A percentile compares a stretch with the other conserved stretches of the same genome.
These are phyloP conservation scores for Vanilla planifolia DNA, from an alignment of 106 monocot genomes.

Conservation along the genomic window DNA sequence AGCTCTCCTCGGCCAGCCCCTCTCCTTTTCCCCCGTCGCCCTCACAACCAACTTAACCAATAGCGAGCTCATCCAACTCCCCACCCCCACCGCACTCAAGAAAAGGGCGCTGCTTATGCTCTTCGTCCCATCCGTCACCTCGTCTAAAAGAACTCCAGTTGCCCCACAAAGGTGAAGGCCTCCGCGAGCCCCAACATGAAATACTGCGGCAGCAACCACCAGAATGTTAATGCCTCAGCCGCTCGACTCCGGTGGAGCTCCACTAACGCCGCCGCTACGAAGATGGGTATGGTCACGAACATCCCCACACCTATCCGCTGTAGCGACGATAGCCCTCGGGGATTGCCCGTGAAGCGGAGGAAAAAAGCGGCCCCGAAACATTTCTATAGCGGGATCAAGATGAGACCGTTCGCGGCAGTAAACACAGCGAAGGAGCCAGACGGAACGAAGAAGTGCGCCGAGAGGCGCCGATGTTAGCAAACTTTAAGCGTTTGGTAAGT, in stretches of 20 bases:
- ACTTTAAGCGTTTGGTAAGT: too few species aligned
- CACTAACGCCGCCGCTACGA: constrained; percentile 19
- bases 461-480: constrained; percentile 24
- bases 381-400: constrained; percentile 39
- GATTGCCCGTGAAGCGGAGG: constrained; percentile 25
- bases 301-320: constrained; percentile 45
- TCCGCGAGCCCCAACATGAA: constrained; percentile 33
- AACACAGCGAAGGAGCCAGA: constrained; percentile 39
- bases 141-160: constrained; percentile 57
- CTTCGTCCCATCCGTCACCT: constrained; percentile 41
- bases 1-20: constrained; percentile 28
- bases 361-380: constrained; percentile 17
- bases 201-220: constrained; percentile 53
- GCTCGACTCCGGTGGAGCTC: constrained; percentile 14
- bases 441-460: constrained; percentile 20
- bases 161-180: constrained; percentile 44
- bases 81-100: constrained; percentile 27
- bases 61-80: constrained; percentile 23
- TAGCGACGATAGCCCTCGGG: constrained; percentile 35
- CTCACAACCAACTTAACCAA: constrained; percentile 25
- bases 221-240: constrained; percentile 15
- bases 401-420: constrained; percentile 21
- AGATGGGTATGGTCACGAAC: constrained; percentile 26
- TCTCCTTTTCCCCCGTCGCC: constrained; percentile 15
- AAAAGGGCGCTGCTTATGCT: constrained; percentile 25